These are phyloP conservation scores for Thalassiosira profunda DNA, from an alignment of 108 stramenopile genomes.

Conservation along the genomic window DNA sequence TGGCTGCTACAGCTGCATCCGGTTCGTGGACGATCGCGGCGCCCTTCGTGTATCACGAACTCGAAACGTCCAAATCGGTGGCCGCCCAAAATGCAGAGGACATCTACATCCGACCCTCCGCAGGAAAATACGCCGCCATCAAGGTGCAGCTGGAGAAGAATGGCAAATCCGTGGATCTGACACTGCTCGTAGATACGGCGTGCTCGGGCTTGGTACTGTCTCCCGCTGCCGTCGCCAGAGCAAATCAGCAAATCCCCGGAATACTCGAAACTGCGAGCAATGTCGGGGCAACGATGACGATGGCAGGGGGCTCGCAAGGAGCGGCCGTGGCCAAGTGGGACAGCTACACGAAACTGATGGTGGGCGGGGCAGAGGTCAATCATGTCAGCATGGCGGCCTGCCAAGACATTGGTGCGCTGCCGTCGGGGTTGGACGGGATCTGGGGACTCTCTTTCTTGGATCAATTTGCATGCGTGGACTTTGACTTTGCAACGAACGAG, in stretches of 20 bases:
- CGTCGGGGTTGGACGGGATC: constrained; percentile 73
- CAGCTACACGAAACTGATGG: constrained; percentile 24
- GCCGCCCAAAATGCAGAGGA: constrained; percentile 45
- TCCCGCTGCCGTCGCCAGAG: constrained; percentile 51
- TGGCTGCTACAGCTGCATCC: background rate
- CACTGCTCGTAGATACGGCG: constrained; percentile 84
- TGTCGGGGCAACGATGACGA: constrained; percentile 68
- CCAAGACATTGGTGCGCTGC: constrained; percentile 81
- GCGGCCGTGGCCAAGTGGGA: constrained; percentile 60
- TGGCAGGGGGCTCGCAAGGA: constrained; percentile 56
- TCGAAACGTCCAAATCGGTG: constrained; percentile 50
- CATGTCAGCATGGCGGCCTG: constrained; percentile 51
- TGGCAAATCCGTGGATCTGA: constrained; percentile 19
- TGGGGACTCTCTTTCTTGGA: constrained; percentile 78
- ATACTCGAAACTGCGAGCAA: constrained; percentile 27
- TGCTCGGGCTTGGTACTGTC: constrained; percentile 76
- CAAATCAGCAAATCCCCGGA: constrained; percentile 23
- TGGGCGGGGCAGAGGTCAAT: constrained; percentile 39
- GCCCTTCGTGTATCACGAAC: constrained; percentile 28
- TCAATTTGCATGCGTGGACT: constrained; percentile 61
- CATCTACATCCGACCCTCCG: constrained; percentile 46
- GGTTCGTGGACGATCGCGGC: constrained; percentile 14
- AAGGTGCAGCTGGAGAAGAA: constrained; percentile 34
- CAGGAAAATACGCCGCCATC: constrained; percentile 64
- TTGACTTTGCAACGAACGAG: constrained; percentile 57